Evolutionary conservation across 257 asterid genomes (phyloP), one percentile per base, ranked within the genome.

Genomic region (Lycium barbarum): DNA sequence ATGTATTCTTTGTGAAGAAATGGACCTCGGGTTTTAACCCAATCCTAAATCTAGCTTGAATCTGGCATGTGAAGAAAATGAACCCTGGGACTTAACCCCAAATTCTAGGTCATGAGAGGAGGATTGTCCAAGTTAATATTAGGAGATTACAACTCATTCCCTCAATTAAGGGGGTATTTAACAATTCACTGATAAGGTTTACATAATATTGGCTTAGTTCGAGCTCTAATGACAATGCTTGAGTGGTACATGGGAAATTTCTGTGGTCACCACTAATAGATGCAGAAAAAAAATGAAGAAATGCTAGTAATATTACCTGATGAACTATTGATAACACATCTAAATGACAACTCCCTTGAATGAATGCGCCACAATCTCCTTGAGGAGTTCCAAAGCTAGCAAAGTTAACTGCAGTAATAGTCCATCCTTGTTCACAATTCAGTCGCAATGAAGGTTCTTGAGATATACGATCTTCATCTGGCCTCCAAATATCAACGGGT

Each of bases 401-500:
- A 55, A 93, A 93, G 26, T 54, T 84, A 86, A 94, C 86, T 2
- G 95, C 85, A 82, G 79, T 87, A 22, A 94, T 91, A 40, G 82
- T 86, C 93, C 92, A 87, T 57, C 95, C 95, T 13, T 87, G 67
- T 13, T 94, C 96, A 83, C 97, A 94, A 35, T 84, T 72, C 86
- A 94, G 89, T 73, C 81, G 91, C 85, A 92, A 89, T 65, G 81
- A 85, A 61, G 97, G 95, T 55, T 83, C 83, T 55, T 18, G 73
- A 11, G 93, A 89, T 33, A 17, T 67, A 72, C 91, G 91, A 81
- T 91, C 93, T 55, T 86, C 80, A 10, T 83, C 22, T 5, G 73
- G 84, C 84, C 86, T 86, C 97, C 98, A 94, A 45, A 91, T 74
- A 88, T 93, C 96, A 49, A 86, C 87, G 1, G 93, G 97, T 66